Percentiles rank a stretch among this genome's conserved stretches.
Evolutionary conservation across 805 yeast genomes (phyloP).

Genomic region (Metschnikowia cubensis): DNA sequence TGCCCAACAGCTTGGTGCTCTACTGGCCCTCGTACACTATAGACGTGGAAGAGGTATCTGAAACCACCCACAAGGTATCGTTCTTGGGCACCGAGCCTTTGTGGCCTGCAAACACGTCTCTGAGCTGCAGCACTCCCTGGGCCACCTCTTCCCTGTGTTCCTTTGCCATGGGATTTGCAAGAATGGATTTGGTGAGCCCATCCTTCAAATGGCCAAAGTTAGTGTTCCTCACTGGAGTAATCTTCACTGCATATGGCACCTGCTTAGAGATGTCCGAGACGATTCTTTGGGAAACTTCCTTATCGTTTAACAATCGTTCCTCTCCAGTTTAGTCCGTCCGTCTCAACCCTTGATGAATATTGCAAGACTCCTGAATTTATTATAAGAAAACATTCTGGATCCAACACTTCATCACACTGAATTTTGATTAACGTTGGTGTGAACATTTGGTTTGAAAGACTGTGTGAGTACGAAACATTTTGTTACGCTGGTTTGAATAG

Average conservation of each 20-base stretch:
- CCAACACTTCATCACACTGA: too few relatives aligned
- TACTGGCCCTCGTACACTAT: slow-evolving; percentile 15
- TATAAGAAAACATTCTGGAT: too few relatives aligned
- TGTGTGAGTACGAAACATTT: too few relatives aligned
- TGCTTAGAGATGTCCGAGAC: slow-evolving; percentile 54
- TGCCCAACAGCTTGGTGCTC: slow-evolving; percentile 44
- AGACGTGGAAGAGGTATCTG: slow-evolving; percentile 7
- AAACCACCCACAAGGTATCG: slow-evolving; percentile 55
- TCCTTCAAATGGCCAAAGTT: slow-evolving; percentile 88
- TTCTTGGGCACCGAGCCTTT: slow-evolving; percentile 75
- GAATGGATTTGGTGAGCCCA: slow-evolving; percentile 77
- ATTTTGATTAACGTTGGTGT: too few relatives aligned
- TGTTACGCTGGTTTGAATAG: too few relatives aligned
- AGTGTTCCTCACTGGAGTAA: slow-evolving; percentile 85
- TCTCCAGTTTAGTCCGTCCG: too few relatives aligned
- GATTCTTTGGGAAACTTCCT: slow-evolving; percentile 48
- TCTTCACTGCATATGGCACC: slow-evolving; percentile 64
- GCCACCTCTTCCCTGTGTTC: slow-evolving; percentile 35
- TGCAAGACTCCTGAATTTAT: too few relatives aligned
- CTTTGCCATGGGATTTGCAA: slow-evolving; percentile 62
- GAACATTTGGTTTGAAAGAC: too few relatives aligned
- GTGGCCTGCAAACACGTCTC: slow-evolving; percentile 51
- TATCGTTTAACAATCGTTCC: slow-evolving; percentile 49
- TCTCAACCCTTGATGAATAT: too few relatives aligned
- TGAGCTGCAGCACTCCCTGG: slow-evolving; percentile 64